Evolutionary conservation across 208 protist species (phyloP), one percentile per base, ranked within the genome.

Genomic region (Crithidia thermophila): DNA sequence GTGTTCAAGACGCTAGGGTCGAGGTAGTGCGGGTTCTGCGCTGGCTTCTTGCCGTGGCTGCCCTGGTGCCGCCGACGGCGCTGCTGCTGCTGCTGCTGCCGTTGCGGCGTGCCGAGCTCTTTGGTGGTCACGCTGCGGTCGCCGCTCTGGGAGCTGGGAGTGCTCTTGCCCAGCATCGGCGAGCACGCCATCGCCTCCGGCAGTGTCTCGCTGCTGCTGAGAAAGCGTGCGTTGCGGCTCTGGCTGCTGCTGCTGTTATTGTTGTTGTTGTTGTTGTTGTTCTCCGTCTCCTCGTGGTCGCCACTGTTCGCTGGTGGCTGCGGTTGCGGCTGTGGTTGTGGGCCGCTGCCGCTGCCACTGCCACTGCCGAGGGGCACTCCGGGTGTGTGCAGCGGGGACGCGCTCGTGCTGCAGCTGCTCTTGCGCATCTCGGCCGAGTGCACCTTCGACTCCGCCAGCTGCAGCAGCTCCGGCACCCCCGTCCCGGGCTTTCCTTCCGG

Each of bases 401-500:
- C 36, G 36, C 28, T 33, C 5, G 28, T 20, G 49, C 61, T 58
- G 49, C 61, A n/a, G 59, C 60, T 67, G 42, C 28, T 33, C 21
- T 63, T 62, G 59, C 43, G 45, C 13, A 34, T 2, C 53, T 75
- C 68, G 0, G 31, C 34, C 3, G 52, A 52, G 42, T 31, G n/a
- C 27, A 20, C 25, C 34, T 56, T 31, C 10, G 43, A 21, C 33
- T 58, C 60, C 21, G 39, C 53, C 23, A 58, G 36, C 33, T 34
- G 45, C 33, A 61, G 8, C 18, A 58, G 52, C 53, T 75, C 50
- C 36, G 10, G 59, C 20, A 59, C 60, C 3, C 52, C 43, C 6
- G 52, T 64, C 33, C 42, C 57, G n/a, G 49, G 25, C 49, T 56
- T 73, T 8, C 57, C 46, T 16, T 45, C 42, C n/a, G 58, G 47